Evolutionary conservation across 345 rosid genomes (phyloP).

Genomic region (Populus tremula): DNA sequence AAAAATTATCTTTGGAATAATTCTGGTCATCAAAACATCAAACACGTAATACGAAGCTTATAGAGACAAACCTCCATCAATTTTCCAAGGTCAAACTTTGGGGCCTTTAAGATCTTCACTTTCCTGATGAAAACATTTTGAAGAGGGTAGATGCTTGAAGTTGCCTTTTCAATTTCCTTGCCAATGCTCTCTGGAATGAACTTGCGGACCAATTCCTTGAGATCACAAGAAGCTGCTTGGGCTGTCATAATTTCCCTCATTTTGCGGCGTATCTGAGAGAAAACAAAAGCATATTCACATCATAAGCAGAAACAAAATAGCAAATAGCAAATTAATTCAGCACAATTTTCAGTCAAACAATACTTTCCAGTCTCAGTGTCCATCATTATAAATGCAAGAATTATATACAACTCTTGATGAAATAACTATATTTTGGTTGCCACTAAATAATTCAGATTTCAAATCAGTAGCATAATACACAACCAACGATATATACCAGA

Average conservation of each 20-base stretch:
- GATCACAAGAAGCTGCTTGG: conserved; percentile 83
- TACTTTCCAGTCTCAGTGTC: background rate
- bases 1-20: background rate
- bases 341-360: background rate
- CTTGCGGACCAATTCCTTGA: conserved; percentile 79
- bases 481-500: background rate
- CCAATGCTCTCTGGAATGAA: conserved; percentile 87
- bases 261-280: conserved; percentile 69
- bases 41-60: background rate
- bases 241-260: conserved; percentile 87
- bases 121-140: conserved; percentile 89
- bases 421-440: background rate
- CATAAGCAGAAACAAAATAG: background rate
- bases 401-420: background rate
- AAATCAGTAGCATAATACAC: background rate
- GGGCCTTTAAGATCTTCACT: conserved; percentile 91
- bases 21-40: too few relatives aligned
- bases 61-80: conserved; percentile 66
- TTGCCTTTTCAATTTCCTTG: conserved; percentile 84
- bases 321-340: background rate
- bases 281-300: background rate
- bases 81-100: conserved; percentile 97
- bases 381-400: background rate
- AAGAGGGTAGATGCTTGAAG: conserved; percentile 71
- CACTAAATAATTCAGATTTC: background rate